phyloP scores from a whole-genome alignment of 1,139 yeast species.

The Pichia sp. region DNA sequence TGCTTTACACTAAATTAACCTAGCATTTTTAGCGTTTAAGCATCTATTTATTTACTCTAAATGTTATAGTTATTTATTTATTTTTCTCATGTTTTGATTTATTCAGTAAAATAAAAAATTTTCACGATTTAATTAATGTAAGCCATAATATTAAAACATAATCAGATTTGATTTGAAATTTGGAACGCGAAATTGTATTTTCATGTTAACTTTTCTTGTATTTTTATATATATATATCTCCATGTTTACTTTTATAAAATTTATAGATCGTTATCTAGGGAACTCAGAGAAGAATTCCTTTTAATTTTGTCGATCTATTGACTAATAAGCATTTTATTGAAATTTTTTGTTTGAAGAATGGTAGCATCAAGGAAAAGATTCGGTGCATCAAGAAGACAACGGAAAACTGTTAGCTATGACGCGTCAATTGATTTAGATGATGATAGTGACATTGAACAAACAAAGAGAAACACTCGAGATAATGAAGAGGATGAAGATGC shows the following conservation, averaged over 20 bases:
- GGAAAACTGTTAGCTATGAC: constrained; percentile 5
- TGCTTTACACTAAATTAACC: constrained; percentile 63
- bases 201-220: background rate
- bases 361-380: background rate
- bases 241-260: background rate
- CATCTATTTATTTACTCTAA: constrained; percentile 10
- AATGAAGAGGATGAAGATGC: background rate
- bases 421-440: constrained; percentile 9
- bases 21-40: background rate
- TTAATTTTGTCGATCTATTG: background rate
- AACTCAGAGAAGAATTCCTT: no score
- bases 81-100: constrained; percentile 12
- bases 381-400: constrained; percentile 3
- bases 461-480: background rate
- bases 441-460: background rate
- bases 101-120: constrained; percentile 11
- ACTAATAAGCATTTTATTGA: background rate
- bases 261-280: no score
- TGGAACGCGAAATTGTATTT: background rate
- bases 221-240: background rate
- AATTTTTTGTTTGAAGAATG: background rate
- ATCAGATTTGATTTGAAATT: background rate
- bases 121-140: constrained; percentile 4
- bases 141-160: background rate
- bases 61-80: constrained; percentile 4